A percentile compares a stretch with the other conserved stretches of the same genome.
These are phyloP conservation scores for Chytriomyces confervae DNA, from an alignment of 192 early-diverging fungal genomes.

Conservation along the genomic window DNA sequence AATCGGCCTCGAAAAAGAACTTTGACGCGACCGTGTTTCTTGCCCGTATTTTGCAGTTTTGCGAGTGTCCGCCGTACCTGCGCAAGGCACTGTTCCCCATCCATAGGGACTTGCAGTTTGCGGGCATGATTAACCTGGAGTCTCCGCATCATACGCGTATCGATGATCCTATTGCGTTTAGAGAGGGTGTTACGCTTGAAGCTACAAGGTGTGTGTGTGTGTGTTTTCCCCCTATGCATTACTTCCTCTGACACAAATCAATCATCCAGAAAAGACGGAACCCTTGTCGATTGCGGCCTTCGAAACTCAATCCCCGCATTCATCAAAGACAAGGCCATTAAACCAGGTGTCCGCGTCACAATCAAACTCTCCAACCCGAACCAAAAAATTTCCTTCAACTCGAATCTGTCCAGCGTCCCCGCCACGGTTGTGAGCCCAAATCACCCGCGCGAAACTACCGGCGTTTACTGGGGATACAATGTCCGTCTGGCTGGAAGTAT, in stretches of 20 bases:
- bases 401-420: constrained; percentile 45
- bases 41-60: constrained; percentile 70
- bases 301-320: constrained; percentile 51
- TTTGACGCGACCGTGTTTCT: constrained; percentile 65
- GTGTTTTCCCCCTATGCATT: neutral
- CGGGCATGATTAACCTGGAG: constrained; percentile 68
- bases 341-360: constrained; percentile 67
- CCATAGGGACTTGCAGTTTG: constrained; percentile 67
- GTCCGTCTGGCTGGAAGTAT: constrained; percentile 64
- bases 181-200: constrained; percentile 67
- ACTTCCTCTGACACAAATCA: neutral
- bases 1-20: constrained; percentile 44
- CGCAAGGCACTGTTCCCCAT: constrained; percentile 74
- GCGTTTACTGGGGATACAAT: constrained; percentile 74
- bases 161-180: constrained; percentile 62
- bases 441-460: constrained; percentile 61
- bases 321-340: constrained; percentile 52
- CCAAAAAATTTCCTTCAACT: constrained; percentile 16
- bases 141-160: constrained; percentile 69
- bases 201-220: constrained; percentile 1
- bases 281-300: constrained; percentile 60
- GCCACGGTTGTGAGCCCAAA: constrained; percentile 66
- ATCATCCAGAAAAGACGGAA: constrained; percentile 28
- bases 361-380: constrained; percentile 45
- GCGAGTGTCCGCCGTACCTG: constrained; percentile 75